Base-by-base conservation (phyloP, 345 rosid genomes). In the Turritis glabra region DNA sequence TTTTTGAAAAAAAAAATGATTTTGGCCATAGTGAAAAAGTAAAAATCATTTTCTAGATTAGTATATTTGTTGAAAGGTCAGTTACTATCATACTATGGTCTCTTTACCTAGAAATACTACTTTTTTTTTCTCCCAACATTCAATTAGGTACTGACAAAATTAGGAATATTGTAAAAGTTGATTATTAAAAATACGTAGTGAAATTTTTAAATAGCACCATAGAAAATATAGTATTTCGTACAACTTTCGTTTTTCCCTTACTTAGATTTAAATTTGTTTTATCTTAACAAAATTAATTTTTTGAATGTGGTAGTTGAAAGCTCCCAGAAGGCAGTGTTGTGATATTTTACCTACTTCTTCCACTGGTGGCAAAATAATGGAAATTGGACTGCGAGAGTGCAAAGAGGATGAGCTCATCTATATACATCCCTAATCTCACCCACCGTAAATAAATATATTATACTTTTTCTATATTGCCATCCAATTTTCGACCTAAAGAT, bases 281-380 rank as follows among this genome's bases (percentile, higher is more conserved):
- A 59, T 22, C 18, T 37, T 43, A 48, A 44, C 4, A 29, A 51
- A 19, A 2, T 5, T 37, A 0, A 8, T 25, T 5, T 43, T 0
- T 30, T 67, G 55, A 3, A 37, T 52, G 64, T 27, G 79, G 57
- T 76, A 89, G 97, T 72, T 95, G 79, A 79, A 52, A 72, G 92
- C 96, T 33, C 97, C 97, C 0, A 87, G 97, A 73, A 80, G 99
- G 74, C 97, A 92, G 2, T 95, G 99, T 26, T 95, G 97, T 77
- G 90, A 95, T 30, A 79, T 90, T 25, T 80, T 88, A 41, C 88
- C 90, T 19, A 84, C 97, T 38, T 77, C 87, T 32, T 85, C 96
- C 15, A 79, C 84, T 11, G 52, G 47, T 23, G 79, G 81, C 7
- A 56, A 79, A 58, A 72, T 84, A 46, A 79, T 95, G 89, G 91